Evolutionary conservation across 768 basidiomycete species (phyloP).

Genomic region (Hericium coralloides): DNA sequence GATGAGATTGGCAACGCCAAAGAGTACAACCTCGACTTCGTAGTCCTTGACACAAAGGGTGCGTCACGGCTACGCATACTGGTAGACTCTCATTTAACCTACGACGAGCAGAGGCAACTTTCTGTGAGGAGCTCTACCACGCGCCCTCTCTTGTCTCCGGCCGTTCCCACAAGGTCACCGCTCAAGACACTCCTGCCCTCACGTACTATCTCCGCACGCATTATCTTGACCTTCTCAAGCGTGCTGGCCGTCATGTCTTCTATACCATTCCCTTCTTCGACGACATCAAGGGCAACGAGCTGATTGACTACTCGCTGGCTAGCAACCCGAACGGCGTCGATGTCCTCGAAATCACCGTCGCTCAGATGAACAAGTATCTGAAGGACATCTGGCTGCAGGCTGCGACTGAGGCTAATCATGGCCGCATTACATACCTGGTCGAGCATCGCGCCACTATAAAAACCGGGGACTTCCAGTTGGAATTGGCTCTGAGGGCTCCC

Average conservation of each 20-base stretch:
- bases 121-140: background rate
- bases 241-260: constrained; percentile 12
- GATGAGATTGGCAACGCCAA: background rate
- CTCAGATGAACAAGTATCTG: background rate
- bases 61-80: background rate
- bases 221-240: constrained; percentile 12
- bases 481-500: background rate
- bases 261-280: constrained; percentile 16
- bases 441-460: background rate
- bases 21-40: background rate
- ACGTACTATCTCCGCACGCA: constrained; percentile 6
- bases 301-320: constrained; percentile 12
- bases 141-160: background rate
- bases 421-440: background rate
- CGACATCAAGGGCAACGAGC: constrained; percentile 2
- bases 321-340: background rate
- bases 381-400: background rate
- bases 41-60: background rate
- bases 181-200: constrained; percentile 5
- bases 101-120: background rate
- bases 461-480: background rate
- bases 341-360: background rate
- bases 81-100: too few relatives aligned
- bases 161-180: background rate
- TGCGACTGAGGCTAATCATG: background rate